Evolutionary conservation across 345 rosid genomes (phyloP).

Genomic region (Xanthoceras sorbifolium): DNA sequence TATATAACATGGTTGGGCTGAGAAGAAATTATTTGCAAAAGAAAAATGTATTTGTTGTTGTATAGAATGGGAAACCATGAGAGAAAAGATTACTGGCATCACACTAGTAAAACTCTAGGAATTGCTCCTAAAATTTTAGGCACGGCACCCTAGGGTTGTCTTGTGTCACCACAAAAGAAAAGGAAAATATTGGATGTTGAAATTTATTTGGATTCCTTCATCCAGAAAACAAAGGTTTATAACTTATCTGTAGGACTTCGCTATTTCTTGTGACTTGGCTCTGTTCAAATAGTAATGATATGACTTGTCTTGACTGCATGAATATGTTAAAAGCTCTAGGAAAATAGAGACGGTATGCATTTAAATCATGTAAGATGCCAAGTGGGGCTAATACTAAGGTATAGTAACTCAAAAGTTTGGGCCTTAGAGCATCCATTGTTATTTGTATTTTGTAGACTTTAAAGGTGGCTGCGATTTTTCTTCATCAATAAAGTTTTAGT

Average conservation of each 20-base stretch:
- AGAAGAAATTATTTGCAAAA: neutral
- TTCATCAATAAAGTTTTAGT: neutral
- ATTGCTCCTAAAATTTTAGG: neutral
- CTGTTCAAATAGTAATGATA: too few species aligned
- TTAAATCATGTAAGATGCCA: too few species aligned
- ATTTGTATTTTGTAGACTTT: neutral
- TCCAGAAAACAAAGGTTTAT: too few species aligned
- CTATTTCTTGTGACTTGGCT: too few species aligned
- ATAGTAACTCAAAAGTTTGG: neutral
- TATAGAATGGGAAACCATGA: neutral
- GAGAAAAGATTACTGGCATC: neutral
- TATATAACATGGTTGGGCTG: neutral
- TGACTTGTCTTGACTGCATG: too few species aligned
- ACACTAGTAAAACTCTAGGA: neutral
- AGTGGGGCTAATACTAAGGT: too few species aligned
- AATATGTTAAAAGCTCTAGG: too few species aligned
- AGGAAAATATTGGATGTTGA: neutral
- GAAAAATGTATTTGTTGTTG: neutral
- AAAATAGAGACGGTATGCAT: too few species aligned
- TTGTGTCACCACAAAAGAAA: neutral
- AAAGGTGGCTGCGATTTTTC: constrained; percentile 3
- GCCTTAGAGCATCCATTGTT: neutral
- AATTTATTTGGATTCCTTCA: neutral
- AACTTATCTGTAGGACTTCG: too few species aligned
- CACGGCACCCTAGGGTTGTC: neutral